Evolutionary conservation across 2,329 filamentous ascomycete genomes (phyloP).

Genomic region (Thyridium curvatum): DNA sequence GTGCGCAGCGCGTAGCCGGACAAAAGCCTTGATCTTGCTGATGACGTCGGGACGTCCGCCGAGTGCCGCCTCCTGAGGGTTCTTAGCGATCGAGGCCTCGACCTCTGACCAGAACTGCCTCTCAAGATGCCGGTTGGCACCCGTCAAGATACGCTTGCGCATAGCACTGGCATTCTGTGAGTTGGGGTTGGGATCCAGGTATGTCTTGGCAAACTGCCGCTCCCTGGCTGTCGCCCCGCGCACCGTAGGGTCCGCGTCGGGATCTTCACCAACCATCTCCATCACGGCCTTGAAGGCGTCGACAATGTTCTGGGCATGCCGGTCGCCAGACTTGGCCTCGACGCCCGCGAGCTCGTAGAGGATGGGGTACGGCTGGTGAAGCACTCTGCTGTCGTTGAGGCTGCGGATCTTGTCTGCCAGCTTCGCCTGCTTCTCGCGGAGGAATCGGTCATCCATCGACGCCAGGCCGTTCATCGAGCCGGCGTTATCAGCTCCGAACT

Average conservation of each 20-base stretch:
- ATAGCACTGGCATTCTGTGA: slow-evolving; percentile 59
- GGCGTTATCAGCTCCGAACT: slow-evolving; percentile 46
- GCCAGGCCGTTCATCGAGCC: slow-evolving; percentile 37
- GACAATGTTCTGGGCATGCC: slow-evolving; percentile 67
- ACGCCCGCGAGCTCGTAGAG: slow-evolving; percentile 70
- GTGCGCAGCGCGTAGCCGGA: slow-evolving; percentile 70
- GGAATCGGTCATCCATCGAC: slow-evolving; percentile 65
- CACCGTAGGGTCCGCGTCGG: slow-evolving; percentile 49
- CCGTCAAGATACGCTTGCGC: slow-evolving; percentile 72
- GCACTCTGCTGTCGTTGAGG: slow-evolving; percentile 69
- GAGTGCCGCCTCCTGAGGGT: slow-evolving; percentile 81
- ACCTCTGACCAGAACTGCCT: slow-evolving; percentile 73
- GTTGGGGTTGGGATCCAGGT: slow-evolving; percentile 67
- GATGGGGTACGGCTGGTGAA: slow-evolving; percentile 61
- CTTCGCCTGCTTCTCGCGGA: slow-evolving; percentile 77
- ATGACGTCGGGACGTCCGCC: slow-evolving; percentile 83
- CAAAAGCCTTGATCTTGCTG: slow-evolving; percentile 89
- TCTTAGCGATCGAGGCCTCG: slow-evolving; percentile 70
- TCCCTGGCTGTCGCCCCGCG: slow-evolving; percentile 62
- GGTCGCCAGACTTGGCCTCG: slow-evolving; percentile 62
- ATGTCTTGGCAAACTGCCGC: slow-evolving; percentile 69
- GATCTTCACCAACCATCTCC: slow-evolving; percentile 69
- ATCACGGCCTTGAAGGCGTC: slow-evolving; percentile 80
- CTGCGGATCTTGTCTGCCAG: slow-evolving; percentile 74
- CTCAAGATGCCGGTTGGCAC: slow-evolving; percentile 75